Evolutionary conservation across 495 filamentous ascomycete species (phyloP).

Genomic region (Aspergillus ellipticus): DNA sequence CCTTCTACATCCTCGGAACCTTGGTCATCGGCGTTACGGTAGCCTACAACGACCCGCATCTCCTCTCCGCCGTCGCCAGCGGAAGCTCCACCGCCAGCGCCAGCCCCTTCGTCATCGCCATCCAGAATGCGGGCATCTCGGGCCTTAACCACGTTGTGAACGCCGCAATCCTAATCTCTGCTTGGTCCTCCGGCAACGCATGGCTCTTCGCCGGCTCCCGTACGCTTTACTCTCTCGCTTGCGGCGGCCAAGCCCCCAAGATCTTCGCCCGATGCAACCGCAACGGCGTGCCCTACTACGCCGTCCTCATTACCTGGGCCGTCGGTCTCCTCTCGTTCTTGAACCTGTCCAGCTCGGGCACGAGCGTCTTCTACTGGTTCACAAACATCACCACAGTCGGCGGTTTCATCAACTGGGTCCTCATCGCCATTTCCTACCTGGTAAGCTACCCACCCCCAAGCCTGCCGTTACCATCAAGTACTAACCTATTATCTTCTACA

Average conservation of each 20-base stretch:
- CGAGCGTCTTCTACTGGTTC: slow-evolving; percentile 55
- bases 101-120: slow-evolving; percentile 56
- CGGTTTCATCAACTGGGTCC: slow-evolving; percentile 58
- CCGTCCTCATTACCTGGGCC: slow-evolving; percentile 45
- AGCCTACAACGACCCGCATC: slow-evolving; percentile 45
- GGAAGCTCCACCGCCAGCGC: slow-evolving; percentile 42
- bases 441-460: too few relatives aligned
- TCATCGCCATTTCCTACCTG: slow-evolving; percentile 30
- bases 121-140: slow-evolving; percentile 57
- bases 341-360: slow-evolving; percentile 37
- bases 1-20: slow-evolving; percentile 65
- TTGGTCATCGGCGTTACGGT: slow-evolving; percentile 54
- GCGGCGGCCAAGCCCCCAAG: slow-evolving; percentile 61
- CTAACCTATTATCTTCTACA: background rate
- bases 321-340: slow-evolving; percentile 49
- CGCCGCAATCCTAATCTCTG: slow-evolving; percentile 64
- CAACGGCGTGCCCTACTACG: slow-evolving; percentile 46
- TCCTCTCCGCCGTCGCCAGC: slow-evolving; percentile 48
- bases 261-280: slow-evolving; percentile 38
- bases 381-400: slow-evolving; percentile 58
- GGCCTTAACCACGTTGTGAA: slow-evolving; percentile 72
- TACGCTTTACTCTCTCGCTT: slow-evolving; percentile 71
- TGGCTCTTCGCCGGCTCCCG: slow-evolving; percentile 73
- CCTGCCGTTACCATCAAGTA: too few relatives aligned
- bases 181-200: slow-evolving; percentile 67